A percentile compares a stretch with the other conserved stretches of the same genome.
phyloP scores from a whole-genome alignment of 1,139 yeast species.

The Saccharomycopsis phalli region DNA sequence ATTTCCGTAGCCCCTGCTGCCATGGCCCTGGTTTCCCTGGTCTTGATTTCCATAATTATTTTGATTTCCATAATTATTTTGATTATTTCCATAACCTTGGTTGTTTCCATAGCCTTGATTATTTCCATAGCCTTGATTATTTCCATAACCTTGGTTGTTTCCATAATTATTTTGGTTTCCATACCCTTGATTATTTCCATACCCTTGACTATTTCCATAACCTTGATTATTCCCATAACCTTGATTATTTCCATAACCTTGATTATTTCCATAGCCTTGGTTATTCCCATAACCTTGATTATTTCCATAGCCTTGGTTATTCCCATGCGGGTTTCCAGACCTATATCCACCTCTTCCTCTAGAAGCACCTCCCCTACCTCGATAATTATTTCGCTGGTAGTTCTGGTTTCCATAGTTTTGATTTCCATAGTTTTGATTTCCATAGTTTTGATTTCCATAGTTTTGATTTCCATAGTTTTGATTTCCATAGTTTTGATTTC shows the following conservation, averaged over 20 bases:
- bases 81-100: constrained; percentile 21
- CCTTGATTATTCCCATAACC: too few species aligned
- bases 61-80: constrained; percentile 15
- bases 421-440: constrained; percentile 14
- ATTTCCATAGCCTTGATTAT: too few species aligned
- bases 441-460: constrained; percentile 20
- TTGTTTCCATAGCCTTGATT: too few species aligned
- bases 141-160: too few species aligned
- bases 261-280: too few species aligned
- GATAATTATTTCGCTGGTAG: not conserved
- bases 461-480: constrained; percentile 16
- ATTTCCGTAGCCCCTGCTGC: constrained; percentile 18
- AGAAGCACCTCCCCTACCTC: not conserved
- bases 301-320: too few species aligned
- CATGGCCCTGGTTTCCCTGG: constrained; percentile 11
- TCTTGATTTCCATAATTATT: constrained; percentile 7
- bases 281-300: too few species aligned
- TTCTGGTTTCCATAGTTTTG: not conserved
- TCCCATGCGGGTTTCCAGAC: too few species aligned
- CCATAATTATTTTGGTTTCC: constrained; percentile 19
- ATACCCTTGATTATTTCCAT: too few species aligned
- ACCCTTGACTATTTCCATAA: too few species aligned
- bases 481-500: constrained; percentile 19
- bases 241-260: too few species aligned
- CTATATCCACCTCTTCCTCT: constrained; percentile 13